Conservation (phyloP, 2,329 filamentous ascomycete genomes). For the Colletotrichum abscissum region DNA sequence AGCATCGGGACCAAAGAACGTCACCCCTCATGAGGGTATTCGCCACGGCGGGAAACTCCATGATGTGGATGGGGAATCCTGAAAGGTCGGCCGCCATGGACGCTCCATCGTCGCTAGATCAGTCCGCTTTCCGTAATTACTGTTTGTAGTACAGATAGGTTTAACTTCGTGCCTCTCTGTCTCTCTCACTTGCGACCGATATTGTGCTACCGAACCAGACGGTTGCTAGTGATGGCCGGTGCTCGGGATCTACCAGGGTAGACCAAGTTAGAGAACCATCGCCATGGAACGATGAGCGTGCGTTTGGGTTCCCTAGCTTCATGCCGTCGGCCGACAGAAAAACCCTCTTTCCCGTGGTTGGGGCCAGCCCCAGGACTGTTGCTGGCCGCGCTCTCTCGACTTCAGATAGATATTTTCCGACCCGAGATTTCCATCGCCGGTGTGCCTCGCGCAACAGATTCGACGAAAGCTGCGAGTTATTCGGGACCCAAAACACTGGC, state of each 20-base stretch:
- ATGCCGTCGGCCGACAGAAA: slow-evolving; percentile 20
- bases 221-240: neutral
- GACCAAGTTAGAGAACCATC: neutral
- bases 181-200: neutral
- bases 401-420: slow-evolving; percentile 4
- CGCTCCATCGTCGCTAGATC: neutral
- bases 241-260: neutral
- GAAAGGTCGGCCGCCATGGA: neutral
- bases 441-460: neutral
- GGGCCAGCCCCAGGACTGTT: neutral
- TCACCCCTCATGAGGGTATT: neutral
- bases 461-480: neutral
- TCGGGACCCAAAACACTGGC: neutral
- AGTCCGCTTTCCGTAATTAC: neutral
- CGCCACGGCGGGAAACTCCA: neutral
- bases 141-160: no score
- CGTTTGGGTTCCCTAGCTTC: neutral
- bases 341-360: neutral
- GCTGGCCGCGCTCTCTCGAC: neutral
- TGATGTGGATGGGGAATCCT: neutral
- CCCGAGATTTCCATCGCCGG: neutral
- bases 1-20: neutral
- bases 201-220: neutral
- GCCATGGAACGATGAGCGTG: neutral
- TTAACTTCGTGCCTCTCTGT: no score